Conservation (phyloP, 176 grass and related monocot genomes). For the Leersia perrieri region DNA sequence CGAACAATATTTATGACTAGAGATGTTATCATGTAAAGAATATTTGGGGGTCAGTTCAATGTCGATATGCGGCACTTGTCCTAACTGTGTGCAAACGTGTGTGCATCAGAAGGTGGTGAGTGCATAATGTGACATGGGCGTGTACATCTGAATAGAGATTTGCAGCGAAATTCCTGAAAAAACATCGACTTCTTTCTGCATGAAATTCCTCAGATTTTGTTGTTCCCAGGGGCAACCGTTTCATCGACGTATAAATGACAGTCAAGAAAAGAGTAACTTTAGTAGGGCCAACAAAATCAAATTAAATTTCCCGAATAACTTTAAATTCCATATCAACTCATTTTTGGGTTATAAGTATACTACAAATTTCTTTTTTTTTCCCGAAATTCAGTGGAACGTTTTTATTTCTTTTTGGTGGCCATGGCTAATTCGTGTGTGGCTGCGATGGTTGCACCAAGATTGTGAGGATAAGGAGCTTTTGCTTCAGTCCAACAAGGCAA, state of each 20-base stretch:
- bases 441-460: constrained; percentile 24
- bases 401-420: background rate
- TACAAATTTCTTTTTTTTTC: too few relatives aligned
- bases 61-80: too few relatives aligned
- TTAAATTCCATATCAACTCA: background rate
- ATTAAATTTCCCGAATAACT: background rate
- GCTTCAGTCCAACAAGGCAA: background rate
- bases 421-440: constrained; percentile 33
- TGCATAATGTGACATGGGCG: too few relatives aligned
- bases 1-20: too few relatives aligned
- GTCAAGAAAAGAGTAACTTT: too few relatives aligned
- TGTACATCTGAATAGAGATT: background rate
- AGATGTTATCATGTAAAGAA: too few relatives aligned
- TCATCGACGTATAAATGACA: background rate
- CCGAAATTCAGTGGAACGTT: too few relatives aligned
- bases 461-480: constrained; percentile 38
- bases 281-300: background rate
- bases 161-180: too few relatives aligned
- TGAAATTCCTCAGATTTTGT: background rate
- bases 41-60: too few relatives aligned
- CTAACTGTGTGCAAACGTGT: too few relatives aligned
- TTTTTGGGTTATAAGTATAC: too few relatives aligned
- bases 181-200: background rate
- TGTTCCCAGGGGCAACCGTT: background rate
- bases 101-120: too few relatives aligned